Conservation (phyloP, 2,329 filamentous ascomycete species). For the Colletotrichum melonis region DNA sequence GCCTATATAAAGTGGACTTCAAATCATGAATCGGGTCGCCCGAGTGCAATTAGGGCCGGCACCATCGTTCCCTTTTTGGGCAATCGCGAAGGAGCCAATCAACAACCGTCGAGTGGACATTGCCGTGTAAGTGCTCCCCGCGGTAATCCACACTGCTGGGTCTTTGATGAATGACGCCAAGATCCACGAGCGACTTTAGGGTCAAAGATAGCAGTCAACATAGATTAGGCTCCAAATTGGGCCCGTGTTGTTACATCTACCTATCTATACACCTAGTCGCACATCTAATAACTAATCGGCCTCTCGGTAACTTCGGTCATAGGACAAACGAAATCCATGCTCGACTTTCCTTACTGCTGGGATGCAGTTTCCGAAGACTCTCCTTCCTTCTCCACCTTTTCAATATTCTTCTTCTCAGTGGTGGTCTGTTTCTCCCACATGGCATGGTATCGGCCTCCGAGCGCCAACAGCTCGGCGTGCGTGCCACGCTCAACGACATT, state of each 20-base stretch:
- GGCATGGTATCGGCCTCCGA: conserved; percentile 59
- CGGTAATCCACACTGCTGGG: background rate
- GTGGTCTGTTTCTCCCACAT: conserved; percentile 65
- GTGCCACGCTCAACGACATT: conserved; percentile 62
- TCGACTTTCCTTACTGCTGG: background rate
- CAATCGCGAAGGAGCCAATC: background rate
- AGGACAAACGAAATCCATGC: background rate
- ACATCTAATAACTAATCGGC: background rate
- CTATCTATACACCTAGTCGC: background rate
- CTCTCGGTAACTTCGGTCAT: background rate
- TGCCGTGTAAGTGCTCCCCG: background rate
- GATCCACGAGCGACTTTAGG: background rate
- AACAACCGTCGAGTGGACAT: background rate
- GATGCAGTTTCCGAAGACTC: conserved; percentile 30
- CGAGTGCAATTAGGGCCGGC: background rate
- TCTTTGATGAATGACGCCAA: background rate
- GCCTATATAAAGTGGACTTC: background rate
- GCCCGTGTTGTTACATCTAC: background rate
- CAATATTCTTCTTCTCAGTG: conserved; percentile 48
- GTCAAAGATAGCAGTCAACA: background rate
- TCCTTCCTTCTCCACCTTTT: conserved; percentile 31
- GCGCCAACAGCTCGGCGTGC: conserved; percentile 58
- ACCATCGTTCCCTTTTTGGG: background rate
- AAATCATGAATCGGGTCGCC: background rate
- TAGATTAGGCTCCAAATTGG: background rate